phyloP scores from a whole-genome alignment of 371 early-diverging fungal species.

The Smittium mucronatum region DNA sequence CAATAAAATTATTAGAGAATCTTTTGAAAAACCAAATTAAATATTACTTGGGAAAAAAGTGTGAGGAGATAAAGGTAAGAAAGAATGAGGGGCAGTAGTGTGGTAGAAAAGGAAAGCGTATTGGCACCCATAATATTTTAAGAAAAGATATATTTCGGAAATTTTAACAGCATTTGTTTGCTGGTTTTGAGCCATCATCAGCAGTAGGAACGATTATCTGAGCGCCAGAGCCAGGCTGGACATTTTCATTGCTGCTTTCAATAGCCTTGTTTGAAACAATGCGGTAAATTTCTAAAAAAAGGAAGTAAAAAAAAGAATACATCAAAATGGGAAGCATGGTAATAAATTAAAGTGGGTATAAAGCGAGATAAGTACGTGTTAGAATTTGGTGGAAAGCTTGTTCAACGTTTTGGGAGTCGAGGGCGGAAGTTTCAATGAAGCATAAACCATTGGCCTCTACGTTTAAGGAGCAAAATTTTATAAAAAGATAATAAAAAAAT shows the following conservation, averaged over 20 bases:
- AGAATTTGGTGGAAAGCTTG: constrained; percentile 83
- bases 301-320: constrained; percentile 15
- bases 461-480: neutral
- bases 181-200: constrained; percentile 46
- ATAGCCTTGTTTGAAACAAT: constrained; percentile 86
- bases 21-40: too few species aligned
- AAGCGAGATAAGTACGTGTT: constrained; percentile 48
- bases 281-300: constrained; percentile 66
- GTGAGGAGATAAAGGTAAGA: too few species aligned
- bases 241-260: constrained; percentile 52
- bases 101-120: too few species aligned
- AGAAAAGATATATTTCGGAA: neutral
- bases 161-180: constrained; percentile 61
- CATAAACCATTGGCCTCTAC: constrained; percentile 75
- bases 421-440: constrained; percentile 92
- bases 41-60: too few species aligned
- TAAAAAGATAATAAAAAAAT: neutral
- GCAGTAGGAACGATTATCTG: constrained; percentile 58
- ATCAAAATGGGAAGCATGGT: constrained; percentile 12
- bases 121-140: too few species aligned
- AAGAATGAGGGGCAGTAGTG: too few species aligned
- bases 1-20: too few species aligned
- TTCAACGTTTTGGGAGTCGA: constrained; percentile 90
- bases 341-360: constrained; percentile 7
- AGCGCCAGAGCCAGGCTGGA: constrained; percentile 57